A percentile compares a stretch with the other conserved stretches of the same genome.
phyloP scores from a whole-genome alignment of 2,329 filamentous ascomycete species.

The Raffaelea albimanens region DNA sequence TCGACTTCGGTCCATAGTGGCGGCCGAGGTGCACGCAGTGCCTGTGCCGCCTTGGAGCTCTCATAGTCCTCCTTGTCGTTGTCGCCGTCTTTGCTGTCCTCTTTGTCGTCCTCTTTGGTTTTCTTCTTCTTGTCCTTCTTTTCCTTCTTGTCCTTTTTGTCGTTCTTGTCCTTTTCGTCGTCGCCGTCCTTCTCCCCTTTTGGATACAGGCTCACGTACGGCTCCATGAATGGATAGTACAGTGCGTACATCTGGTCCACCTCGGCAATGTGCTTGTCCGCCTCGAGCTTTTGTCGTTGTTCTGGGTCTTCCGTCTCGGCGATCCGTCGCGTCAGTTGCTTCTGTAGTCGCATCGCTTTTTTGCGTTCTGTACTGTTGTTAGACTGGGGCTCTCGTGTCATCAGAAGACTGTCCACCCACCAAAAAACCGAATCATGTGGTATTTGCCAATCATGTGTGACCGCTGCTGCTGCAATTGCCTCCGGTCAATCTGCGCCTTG shows the following conservation, averaged over 20 bases:
- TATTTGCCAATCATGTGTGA: conserved; percentile 68
- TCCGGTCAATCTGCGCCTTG: conserved; percentile 51
- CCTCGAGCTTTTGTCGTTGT: conserved; percentile 41
- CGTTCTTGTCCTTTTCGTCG: conserved; percentile 19
- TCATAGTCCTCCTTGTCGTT: conserved; percentile 17
- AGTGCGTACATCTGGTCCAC: conserved; percentile 69
- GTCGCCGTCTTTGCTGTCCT: neutral
- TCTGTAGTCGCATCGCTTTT: conserved; percentile 59
- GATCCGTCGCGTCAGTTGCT: conserved; percentile 52
- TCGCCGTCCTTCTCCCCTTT: conserved; percentile 24
- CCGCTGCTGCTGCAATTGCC: conserved; percentile 50
- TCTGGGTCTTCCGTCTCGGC: conserved; percentile 38
- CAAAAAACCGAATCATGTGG: conserved; percentile 79
- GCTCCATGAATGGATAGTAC: conserved; percentile 61
- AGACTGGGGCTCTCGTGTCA: neutral
- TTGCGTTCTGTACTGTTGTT: conserved; percentile 47
- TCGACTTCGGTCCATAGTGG: conserved; percentile 63
- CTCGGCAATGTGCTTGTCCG: conserved; percentile 56
- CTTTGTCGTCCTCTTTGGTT: conserved; percentile 6
- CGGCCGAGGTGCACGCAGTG: conserved; percentile 36
- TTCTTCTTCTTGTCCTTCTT: conserved; percentile 18
- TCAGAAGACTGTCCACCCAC: conserved; percentile 31
- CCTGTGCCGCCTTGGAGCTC: conserved; percentile 28
- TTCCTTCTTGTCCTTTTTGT: neutral
- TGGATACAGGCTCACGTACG: conserved; percentile 58